Evolutionary conservation across 495 filamentous ascomycete genomes (phyloP).

Genomic region (Aspergillus bridgeri): DNA sequence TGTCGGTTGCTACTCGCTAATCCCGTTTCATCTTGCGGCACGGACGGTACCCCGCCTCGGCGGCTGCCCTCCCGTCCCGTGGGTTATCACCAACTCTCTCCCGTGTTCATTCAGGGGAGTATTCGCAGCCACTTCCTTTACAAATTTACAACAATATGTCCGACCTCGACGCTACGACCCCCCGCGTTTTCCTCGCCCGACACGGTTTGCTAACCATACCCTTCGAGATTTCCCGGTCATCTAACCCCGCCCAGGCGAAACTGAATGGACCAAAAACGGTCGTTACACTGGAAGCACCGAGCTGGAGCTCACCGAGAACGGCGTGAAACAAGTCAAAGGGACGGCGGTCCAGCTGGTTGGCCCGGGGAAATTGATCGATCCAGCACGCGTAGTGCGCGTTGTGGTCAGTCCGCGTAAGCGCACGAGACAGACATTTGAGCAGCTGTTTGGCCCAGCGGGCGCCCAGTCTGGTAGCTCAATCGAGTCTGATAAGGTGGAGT

Average conservation of each 20-base stretch:
- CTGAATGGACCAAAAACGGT: conserved; percentile 84
- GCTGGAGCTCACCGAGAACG: conserved; percentile 71
- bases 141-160: conserved; percentile 5
- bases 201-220: conserved; percentile 3
- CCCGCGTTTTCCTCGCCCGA: conserved; percentile 9
- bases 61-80: no score
- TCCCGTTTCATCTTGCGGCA: no score
- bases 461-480: conserved; percentile 9
- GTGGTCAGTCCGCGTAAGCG: conserved; percentile 77
- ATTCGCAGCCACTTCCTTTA: no score
- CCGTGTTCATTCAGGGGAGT: no score
- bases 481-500: conserved; percentile 42
- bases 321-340: conserved; percentile 65
- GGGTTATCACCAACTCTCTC: no score
- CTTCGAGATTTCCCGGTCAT: not conserved
- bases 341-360: conserved; percentile 73
- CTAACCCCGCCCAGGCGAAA: conserved; percentile 52
- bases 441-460: conserved; percentile 54
- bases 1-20: no score
- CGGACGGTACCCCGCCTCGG: no score
- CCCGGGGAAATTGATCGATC: conserved; percentile 71
- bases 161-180: conserved; percentile 6
- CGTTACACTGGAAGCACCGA: conserved; percentile 83
- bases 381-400: conserved; percentile 66
- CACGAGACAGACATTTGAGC: conserved; percentile 71